Evolutionary conservation across 495 filamentous ascomycete species (phyloP).

Genomic region (Chaetomium fimeti): DNA sequence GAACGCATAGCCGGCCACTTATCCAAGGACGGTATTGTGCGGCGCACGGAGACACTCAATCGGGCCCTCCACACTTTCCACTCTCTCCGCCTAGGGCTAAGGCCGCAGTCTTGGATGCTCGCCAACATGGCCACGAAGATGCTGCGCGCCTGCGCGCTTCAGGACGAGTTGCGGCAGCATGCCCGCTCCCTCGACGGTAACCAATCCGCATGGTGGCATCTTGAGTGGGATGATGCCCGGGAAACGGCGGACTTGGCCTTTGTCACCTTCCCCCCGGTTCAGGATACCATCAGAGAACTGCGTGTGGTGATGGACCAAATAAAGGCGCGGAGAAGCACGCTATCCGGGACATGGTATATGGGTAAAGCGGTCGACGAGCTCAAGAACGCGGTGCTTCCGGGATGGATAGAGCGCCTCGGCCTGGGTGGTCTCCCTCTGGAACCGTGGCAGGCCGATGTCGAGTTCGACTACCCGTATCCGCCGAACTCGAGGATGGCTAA

Average conservation of each 20-base stretch:
- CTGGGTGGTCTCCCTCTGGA: not conserved
- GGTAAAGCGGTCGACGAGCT: not conserved
- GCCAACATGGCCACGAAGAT: not conserved
- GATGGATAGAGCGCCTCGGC: not conserved
- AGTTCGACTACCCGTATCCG: slow-evolving; percentile 12
- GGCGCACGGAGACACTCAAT: slow-evolving; percentile 8
- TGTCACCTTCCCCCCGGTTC: not conserved
- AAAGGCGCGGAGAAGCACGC: not conserved
- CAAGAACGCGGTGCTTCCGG: not conserved
- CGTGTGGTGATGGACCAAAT: not conserved
- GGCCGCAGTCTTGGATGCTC: not conserved
- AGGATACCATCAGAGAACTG: not conserved
- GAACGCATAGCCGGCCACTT: not conserved
- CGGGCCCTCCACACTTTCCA: not conserved
- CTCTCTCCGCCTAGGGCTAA: not conserved
- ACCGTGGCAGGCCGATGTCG: not conserved
- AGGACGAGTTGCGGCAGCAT: not conserved
- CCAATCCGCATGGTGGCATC: not conserved
- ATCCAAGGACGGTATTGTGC: not conserved
- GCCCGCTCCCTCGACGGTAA: not conserved
- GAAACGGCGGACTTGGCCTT: not conserved
- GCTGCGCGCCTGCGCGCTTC: not conserved
- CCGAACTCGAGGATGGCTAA: slow-evolving; percentile 15
- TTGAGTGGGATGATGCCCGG: not conserved
- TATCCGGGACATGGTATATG: not conserved